Evolutionary conservation across 352 stramenopile species (phyloP).

Genomic region (Bremia lactucae): DNA sequence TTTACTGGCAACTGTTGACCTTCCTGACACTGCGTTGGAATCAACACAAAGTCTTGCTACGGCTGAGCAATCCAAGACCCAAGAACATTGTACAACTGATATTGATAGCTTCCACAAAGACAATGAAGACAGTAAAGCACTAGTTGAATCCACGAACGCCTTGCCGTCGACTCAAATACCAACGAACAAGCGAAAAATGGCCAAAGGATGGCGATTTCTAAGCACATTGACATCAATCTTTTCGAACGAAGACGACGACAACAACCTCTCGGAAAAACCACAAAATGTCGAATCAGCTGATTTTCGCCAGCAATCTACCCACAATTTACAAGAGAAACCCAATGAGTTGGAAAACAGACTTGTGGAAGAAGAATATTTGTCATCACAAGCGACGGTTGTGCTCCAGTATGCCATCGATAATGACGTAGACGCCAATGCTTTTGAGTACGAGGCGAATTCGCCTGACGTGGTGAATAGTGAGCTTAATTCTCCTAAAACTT

Average conservation of each 20-base stretch:
- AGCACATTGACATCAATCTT: background rate
- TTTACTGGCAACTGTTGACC: too few species aligned
- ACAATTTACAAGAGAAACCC: conserved; percentile 3
- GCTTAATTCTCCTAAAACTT: too few species aligned
- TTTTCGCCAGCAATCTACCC: conserved; percentile 3
- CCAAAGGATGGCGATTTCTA: background rate
- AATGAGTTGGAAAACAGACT: conserved; percentile 1
- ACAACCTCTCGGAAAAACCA: background rate
- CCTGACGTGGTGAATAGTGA: too few species aligned
- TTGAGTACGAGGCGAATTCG: conserved; percentile 30
- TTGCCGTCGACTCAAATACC: background rate
- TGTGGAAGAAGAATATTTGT: conserved; percentile 10
- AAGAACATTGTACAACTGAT: too few species aligned
- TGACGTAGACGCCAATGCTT: conserved; percentile 20
- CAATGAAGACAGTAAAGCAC: background rate
- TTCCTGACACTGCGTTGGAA: too few species aligned
- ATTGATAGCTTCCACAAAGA: background rate
- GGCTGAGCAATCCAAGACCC: too few species aligned
- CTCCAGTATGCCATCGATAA: conserved; percentile 15
- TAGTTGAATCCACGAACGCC: background rate
- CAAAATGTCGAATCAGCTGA: too few species aligned
- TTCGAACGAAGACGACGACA: background rate
- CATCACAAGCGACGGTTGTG: conserved; percentile 21
- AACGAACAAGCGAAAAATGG: background rate
- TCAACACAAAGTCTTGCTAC: too few species aligned